phyloP scores from a whole-genome alignment of 805 yeast species.

The Saturnispora saitoi region DNA sequence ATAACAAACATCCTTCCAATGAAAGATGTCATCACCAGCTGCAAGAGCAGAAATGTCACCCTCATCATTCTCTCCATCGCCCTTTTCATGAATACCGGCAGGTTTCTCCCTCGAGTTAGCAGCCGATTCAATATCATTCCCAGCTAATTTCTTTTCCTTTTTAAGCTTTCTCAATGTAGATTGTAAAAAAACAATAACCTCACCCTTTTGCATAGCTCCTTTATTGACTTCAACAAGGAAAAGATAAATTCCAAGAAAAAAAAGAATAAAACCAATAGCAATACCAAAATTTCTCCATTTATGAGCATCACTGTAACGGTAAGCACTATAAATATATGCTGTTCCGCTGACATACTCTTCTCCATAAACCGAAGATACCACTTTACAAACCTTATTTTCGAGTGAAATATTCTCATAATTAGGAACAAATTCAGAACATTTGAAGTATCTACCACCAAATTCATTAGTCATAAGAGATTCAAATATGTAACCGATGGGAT shows the following conservation, averaged over 20 bases:
- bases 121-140: conserved; percentile 25
- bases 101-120: conserved; percentile 19
- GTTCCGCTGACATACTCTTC: conserved; percentile 47
- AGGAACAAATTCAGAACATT: conserved; percentile 43
- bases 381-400: conserved; percentile 25
- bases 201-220: conserved; percentile 66
- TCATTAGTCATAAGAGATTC: conserved; percentile 54
- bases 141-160: conserved; percentile 29
- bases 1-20: conserved; percentile 70
- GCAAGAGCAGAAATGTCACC: conserved; percentile 25
- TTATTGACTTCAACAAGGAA: conserved; percentile 46
- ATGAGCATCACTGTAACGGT: conserved; percentile 43
- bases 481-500: conserved; percentile 51
- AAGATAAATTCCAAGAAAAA: conserved; percentile 48
- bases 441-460: conserved; percentile 38
- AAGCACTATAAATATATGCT: conserved; percentile 41
- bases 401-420: conserved; percentile 21
- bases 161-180: conserved; percentile 39
- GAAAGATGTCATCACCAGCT: conserved; percentile 49
- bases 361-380: conserved; percentile 55
- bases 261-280: conserved; percentile 42
- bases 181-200: conserved; percentile 50
- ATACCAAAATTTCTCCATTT: conserved; percentile 82
- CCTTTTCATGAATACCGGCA: conserved; percentile 17
- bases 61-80: conserved; percentile 14